These are phyloP conservation scores for Pichia exigua DNA, from an alignment of 805 yeast species.

Conservation along the genomic window DNA sequence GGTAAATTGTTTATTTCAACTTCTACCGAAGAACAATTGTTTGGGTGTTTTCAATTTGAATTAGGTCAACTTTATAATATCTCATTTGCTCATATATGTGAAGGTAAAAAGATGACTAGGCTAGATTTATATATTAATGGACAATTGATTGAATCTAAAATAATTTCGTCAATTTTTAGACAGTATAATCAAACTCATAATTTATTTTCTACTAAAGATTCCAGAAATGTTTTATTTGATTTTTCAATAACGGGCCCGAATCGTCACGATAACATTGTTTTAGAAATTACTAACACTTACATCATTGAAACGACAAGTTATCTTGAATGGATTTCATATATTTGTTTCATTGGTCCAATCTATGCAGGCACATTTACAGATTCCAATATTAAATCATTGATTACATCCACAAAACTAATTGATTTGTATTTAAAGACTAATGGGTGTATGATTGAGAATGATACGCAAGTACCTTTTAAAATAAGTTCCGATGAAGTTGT, in stretches of 20 bases:
- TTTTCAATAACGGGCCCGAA: constrained; percentile 16
- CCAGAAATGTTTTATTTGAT: background rate
- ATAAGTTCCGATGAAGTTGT: background rate
- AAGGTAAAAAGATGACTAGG: constrained; percentile 22
- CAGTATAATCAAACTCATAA: background rate
- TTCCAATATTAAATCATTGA: constrained; percentile 30
- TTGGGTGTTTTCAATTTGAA: constrained; percentile 26
- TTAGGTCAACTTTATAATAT: constrained; percentile 20
- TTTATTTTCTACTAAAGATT: background rate
- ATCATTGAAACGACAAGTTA: constrained; percentile 32
- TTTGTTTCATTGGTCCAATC: constrained; percentile 40
- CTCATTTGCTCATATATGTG: constrained; percentile 20
- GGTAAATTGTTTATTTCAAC: constrained; percentile 13
- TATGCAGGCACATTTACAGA: constrained; percentile 42
- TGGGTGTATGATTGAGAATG: background rate
- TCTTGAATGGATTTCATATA: constrained; percentile 44
- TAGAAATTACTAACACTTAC: constrained; percentile 29
- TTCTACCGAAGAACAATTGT: constrained; percentile 10
- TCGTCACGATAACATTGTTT: constrained; percentile 20
- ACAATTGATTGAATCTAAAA: constrained; percentile 31
- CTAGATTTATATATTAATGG: constrained; percentile 44
- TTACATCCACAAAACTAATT: background rate
- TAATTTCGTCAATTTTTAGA: constrained; percentile 10
- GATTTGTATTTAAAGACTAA: background rate
- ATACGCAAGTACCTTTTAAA: background rate